Evolutionary conservation across 2,329 filamentous ascomycete genomes (phyloP), one percentile per base, ranked within the genome.

Genomic region (Exophiala mesophila): DNA sequence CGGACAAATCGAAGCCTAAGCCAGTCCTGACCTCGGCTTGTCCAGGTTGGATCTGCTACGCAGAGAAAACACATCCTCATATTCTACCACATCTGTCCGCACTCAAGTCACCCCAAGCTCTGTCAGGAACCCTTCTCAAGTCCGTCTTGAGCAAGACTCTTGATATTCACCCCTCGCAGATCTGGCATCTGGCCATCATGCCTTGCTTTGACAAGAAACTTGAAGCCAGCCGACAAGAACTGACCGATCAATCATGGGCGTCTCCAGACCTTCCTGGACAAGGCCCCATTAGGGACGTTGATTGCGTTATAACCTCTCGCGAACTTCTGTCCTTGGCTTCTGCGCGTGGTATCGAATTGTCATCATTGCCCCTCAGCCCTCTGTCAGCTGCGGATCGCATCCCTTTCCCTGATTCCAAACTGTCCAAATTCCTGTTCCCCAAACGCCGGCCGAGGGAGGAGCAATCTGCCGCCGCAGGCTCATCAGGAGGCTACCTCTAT

Each of bases 201-300:
- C 92, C 92, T 15, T 98, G 92, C 64, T 97, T 98, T 63, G 92
- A 98, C 64, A 98, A 98, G 72, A 98, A 98, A 65, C 76, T 98
- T 19, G 92, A 98, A 67, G 92, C 92, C 5, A 94, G 88, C 55
- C 82, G 92, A 39, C 83, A 88, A 63, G 92, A 98, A 64, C 76
- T 98, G 28, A 97, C 89, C 1, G 85, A 90, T 59, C 68, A 76
- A 5, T 77, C 79, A 12, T 96, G 89, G 89, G 12, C 13, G 13
- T 31, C 52, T 17, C 3, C 68, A 67, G 39, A 71, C 66, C 10
- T 60, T 52, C 26, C 60, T 59, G 35, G 54, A 10, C 39, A 54
- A 3, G 38, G 58, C 3, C 69, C 74, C 1, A 76, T 92, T 18
- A 77, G 92, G 43, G 92, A 98, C 59, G 89, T 97, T 35, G 92